Conservation (phyloP, 176 grass and related monocot genomes). For the Elaeis guineensis region DNA sequence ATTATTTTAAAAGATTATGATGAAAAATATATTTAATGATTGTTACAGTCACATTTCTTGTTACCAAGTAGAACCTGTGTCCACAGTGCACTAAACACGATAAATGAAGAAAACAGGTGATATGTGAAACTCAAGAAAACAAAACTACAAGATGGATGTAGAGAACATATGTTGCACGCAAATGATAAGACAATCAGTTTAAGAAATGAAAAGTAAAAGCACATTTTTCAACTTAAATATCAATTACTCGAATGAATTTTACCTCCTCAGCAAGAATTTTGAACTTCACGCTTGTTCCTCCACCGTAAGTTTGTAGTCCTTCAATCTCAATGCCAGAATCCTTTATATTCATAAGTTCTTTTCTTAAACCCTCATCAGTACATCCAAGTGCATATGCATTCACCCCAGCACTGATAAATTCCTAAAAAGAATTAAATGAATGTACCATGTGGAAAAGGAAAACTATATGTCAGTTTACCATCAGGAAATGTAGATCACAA, state of each 20-base stretch:
- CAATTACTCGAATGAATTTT: slow-evolving; percentile 9
- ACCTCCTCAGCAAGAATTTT: slow-evolving; percentile 69
- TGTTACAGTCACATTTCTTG: no score
- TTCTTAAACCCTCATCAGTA: slow-evolving; percentile 85
- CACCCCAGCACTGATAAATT: slow-evolving; percentile 76
- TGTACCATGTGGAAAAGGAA: background rate
- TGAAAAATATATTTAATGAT: no score
- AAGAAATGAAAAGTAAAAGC: no score
- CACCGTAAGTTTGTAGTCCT: slow-evolving; percentile 45
- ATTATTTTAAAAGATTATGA: no score
- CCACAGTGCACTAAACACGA: no score
- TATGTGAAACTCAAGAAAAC: no score
- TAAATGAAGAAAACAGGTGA: no score
- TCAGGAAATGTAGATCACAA: slow-evolving; percentile 1
- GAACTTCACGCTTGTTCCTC: slow-evolving; percentile 60
- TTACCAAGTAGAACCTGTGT: no score
- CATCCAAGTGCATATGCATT: slow-evolving; percentile 89
- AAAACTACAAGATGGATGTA: no score
- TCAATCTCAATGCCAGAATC: slow-evolving; percentile 71
- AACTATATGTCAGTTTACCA: slow-evolving; percentile 1
- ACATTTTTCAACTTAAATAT: no score
- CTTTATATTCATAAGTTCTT: slow-evolving; percentile 70
- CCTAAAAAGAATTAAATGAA: slow-evolving; percentile 39
- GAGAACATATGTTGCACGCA: no score
- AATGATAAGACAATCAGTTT: no score